A percentile compares a stretch with the other conserved stretches of the same genome.
phyloP scores from a whole-genome alignment of 495 filamentous ascomycete species.

The Penicillium dipodomyicola region DNA sequence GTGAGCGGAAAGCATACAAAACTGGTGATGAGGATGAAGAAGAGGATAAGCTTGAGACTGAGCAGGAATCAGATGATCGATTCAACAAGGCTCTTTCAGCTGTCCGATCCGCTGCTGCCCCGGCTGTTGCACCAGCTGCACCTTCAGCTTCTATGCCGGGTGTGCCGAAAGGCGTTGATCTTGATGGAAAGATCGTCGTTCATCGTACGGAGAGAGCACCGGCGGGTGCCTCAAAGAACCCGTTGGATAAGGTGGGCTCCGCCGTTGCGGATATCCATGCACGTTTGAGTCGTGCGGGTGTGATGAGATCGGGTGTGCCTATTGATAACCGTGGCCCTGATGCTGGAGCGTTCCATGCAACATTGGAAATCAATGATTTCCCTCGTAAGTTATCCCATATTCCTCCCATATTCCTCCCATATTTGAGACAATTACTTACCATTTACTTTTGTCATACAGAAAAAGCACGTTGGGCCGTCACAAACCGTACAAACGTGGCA shows the following conservation, averaged over 20 bases:
- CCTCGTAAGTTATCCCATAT: conserved; percentile 60
- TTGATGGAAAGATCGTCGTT: conserved; percentile 75
- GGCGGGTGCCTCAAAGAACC: conserved; percentile 55
- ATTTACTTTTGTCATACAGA: conserved; percentile 45
- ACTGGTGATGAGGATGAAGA: conserved; percentile 86
- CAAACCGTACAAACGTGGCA: conserved; percentile 96
- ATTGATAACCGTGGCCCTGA: conserved; percentile 99
- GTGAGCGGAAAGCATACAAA: conserved; percentile 85
- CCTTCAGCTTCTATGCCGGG: conserved; percentile 45
- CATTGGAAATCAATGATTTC: conserved; percentile 98
- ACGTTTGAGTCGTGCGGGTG: conserved; percentile 79
- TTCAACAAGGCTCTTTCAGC: conserved; percentile 65
- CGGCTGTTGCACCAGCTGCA: conserved; percentile 23
- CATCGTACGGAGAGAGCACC: conserved; percentile 66
- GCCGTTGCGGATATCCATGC: conserved; percentile 85
- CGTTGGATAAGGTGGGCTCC: conserved; percentile 78
- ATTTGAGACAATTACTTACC: conserved; percentile 23
- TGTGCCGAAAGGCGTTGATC: conserved; percentile 62
- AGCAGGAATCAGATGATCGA: conserved; percentile 58
- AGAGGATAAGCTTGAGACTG: conserved; percentile 79
- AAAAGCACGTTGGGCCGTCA: conserved; percentile 98
- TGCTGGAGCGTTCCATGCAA: conserved; percentile 95
- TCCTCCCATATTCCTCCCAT: neutral
- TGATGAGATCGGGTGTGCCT: conserved; percentile 84
- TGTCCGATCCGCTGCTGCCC: conserved; percentile 55